These are phyloP conservation scores for Fomitopsis betulina DNA, from an alignment of 1,284 basidiomycete genomes.

Conservation along the genomic window DNA sequence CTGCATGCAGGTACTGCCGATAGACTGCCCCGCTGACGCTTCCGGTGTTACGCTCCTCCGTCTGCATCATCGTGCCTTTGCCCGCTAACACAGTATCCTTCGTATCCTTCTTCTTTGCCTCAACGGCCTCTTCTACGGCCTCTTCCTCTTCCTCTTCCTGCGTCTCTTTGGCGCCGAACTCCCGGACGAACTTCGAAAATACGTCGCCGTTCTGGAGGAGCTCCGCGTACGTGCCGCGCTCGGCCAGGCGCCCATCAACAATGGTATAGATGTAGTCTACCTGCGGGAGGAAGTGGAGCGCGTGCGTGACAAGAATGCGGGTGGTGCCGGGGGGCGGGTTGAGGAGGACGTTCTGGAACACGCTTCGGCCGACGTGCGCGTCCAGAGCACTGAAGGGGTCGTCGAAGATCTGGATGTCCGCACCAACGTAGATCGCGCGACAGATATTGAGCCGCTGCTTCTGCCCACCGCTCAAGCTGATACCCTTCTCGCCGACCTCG, in stretches of 20 bases:
- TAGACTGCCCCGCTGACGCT: slow-evolving; percentile 50
- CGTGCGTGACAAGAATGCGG: slow-evolving; percentile 81
- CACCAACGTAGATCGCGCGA: slow-evolving; percentile 81
- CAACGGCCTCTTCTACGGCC: slow-evolving; percentile 31
- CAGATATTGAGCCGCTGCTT: slow-evolving; percentile 77
- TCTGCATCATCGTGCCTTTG: slow-evolving; percentile 56
- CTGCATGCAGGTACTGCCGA: slow-evolving; percentile 49
- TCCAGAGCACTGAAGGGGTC: slow-evolving; percentile 79
- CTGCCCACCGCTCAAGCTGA: slow-evolving; percentile 80
- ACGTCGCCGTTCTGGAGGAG: slow-evolving; percentile 62
- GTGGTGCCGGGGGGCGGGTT: slow-evolving; percentile 64
- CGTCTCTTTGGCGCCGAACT: slow-evolving; percentile 54
- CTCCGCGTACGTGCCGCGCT: slow-evolving; percentile 72
- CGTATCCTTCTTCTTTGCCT: slow-evolving; percentile 26
- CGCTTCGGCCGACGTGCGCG: slow-evolving; percentile 83
- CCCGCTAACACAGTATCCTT: slow-evolving; percentile 34
- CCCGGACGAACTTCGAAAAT: slow-evolving; percentile 69
- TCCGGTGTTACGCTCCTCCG: slow-evolving; percentile 58
- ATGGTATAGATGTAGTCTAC: slow-evolving; percentile 75
- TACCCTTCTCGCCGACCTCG: slow-evolving; percentile 90
- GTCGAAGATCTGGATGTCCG: slow-evolving; percentile 85
- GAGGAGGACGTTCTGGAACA: slow-evolving; percentile 82
- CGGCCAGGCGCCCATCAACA: slow-evolving; percentile 68
- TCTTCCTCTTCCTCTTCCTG: slow-evolving; percentile 30
- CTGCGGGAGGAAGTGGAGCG: slow-evolving; percentile 75